Evolutionary conservation across 1,284 basidiomycete species (phyloP).

Genomic region (Fomitopsis pinicola): DNA sequence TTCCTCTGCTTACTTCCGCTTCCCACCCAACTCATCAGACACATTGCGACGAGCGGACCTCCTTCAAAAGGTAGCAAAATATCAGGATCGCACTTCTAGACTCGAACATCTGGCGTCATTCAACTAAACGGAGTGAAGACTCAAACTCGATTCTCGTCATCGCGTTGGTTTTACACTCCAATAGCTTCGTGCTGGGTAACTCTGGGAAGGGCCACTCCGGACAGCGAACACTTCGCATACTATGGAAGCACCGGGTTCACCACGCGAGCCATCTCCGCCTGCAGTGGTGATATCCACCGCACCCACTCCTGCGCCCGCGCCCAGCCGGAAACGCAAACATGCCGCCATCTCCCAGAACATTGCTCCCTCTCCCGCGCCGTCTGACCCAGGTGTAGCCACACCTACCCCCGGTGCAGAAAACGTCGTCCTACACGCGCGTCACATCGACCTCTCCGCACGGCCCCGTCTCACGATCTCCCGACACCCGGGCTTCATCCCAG

Average conservation of each 20-base stretch:
- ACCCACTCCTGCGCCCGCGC: slow-evolving; percentile 8
- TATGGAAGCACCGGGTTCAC: slow-evolving; percentile 25
- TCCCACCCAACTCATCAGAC: too few relatives aligned
- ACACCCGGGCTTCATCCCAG: slow-evolving; percentile 59
- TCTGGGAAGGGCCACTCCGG: too few relatives aligned
- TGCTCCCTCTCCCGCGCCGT: slow-evolving; percentile 43
- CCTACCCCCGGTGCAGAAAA: slow-evolving; percentile 29
- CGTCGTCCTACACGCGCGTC: slow-evolving; percentile 50
- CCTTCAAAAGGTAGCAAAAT: neutral
- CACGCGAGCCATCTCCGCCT: slow-evolving; percentile 36
- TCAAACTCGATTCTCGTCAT: too few relatives aligned
- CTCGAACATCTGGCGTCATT: too few relatives aligned
- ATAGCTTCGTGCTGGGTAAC: neutral
- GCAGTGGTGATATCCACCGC: slow-evolving; percentile 21
- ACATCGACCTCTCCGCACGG: slow-evolving; percentile 59
- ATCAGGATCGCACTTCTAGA: too few relatives aligned
- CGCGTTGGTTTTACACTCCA: too few relatives aligned
- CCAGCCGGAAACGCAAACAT: slow-evolving; percentile 37
- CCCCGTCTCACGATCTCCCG: slow-evolving; percentile 69
- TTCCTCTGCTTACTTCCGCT: too few relatives aligned
- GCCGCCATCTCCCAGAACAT: slow-evolving; percentile 27
- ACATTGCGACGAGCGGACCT: too few relatives aligned
- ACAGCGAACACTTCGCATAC: too few relatives aligned
- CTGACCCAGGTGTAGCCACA: slow-evolving; percentile 30
- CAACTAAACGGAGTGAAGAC: too few relatives aligned